phyloP scores from a whole-genome alignment of 1,139 yeast genomes.

The Groenewaldozyma auringiensis region DNA sequence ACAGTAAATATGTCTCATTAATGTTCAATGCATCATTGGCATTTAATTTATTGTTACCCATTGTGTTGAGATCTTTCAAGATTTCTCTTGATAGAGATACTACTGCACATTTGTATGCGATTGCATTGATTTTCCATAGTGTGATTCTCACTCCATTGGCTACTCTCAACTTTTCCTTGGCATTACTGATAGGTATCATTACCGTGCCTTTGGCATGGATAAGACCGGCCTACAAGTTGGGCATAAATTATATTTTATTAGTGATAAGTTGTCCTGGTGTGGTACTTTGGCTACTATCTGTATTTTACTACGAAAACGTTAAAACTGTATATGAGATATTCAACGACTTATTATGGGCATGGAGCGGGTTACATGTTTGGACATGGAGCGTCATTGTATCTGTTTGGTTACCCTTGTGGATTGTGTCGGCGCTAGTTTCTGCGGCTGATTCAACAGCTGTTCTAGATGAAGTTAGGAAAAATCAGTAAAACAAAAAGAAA shows the following conservation, averaged over 20 bases:
- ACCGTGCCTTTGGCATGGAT: slow-evolving; percentile 68
- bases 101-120: slow-evolving; percentile 26
- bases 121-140: slow-evolving; percentile 55
- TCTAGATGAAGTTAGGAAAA: background rate
- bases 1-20: slow-evolving; percentile 11
- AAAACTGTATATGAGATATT: slow-evolving; percentile 9
- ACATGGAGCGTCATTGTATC: slow-evolving; percentile 71
- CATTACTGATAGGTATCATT: slow-evolving; percentile 58
- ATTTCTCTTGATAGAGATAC: slow-evolving; percentile 8
- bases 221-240: slow-evolving; percentile 34
- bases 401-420: slow-evolving; percentile 85
- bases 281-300: slow-evolving; percentile 38
- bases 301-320: slow-evolving; percentile 5
- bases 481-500: slow-evolving; percentile 1
- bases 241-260: slow-evolving; percentile 12
- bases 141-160: slow-evolving; percentile 65
- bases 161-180: slow-evolving; percentile 77
- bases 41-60: slow-evolving; percentile 9
- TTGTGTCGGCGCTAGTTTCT: slow-evolving; percentile 38
- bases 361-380: slow-evolving; percentile 73
- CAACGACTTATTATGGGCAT: slow-evolving; percentile 44
- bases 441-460: too few relatives aligned
- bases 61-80: slow-evolving; percentile 9
- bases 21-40: slow-evolving; percentile 13
- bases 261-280: slow-evolving; percentile 24